Evolutionary conservation across 2,329 filamentous ascomycete species (phyloP).

Genomic region (Calonectria naviculata): DNA sequence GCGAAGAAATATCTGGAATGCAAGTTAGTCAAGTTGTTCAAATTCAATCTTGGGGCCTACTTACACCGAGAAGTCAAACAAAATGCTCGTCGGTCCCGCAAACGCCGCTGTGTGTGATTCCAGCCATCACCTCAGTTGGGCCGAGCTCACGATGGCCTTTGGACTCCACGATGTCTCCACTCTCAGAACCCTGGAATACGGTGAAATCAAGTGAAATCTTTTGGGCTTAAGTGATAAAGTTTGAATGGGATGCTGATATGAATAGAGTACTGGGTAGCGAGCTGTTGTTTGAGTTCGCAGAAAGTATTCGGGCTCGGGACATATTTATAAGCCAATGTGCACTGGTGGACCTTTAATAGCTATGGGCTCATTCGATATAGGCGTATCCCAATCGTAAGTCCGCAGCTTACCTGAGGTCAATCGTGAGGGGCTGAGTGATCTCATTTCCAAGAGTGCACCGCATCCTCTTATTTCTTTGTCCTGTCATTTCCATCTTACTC

Average conservation of each 20-base stretch:
- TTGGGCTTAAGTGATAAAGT: background rate
- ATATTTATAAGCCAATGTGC: too few species aligned
- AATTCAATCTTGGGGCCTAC: background rate
- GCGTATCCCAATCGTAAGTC: too few species aligned
- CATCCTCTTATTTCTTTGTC: too few species aligned
- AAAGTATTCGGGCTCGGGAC: background rate
- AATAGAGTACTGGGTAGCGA: too few species aligned
- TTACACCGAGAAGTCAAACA: constrained; percentile 20
- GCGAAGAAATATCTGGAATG: constrained; percentile 19
- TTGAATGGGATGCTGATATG: background rate
- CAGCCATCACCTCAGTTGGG: constrained; percentile 30
- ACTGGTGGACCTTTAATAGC: too few species aligned
- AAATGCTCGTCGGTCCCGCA: constrained; percentile 34
- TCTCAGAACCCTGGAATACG: constrained; percentile 27
- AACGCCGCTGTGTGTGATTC: constrained; percentile 34
- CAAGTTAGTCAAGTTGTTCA: background rate
- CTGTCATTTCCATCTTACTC: too few species aligned
- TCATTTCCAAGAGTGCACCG: too few species aligned
- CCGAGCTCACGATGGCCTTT: constrained; percentile 17
- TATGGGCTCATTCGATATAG: too few species aligned
- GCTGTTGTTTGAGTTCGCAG: too few species aligned
- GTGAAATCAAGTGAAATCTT: constrained; percentile 19
- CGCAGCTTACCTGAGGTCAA: background rate
- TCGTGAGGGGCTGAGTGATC: background rate
- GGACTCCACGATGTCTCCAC: constrained; percentile 21